Conservation (phyloP, 306 rosid species). For the Prunus mira region DNA sequence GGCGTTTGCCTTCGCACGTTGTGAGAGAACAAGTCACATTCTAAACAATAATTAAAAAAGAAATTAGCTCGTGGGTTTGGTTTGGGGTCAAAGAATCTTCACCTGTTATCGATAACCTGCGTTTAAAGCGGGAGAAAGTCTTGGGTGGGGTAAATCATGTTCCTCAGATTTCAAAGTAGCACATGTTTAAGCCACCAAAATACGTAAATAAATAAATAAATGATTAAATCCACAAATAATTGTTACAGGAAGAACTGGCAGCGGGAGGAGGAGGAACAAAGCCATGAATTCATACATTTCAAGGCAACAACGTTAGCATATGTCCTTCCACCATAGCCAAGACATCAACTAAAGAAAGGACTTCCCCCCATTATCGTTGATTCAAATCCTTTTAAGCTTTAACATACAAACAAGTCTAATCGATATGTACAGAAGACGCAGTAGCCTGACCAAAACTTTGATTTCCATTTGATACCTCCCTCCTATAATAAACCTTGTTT, state of each 20-base stretch:
- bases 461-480: conserved; percentile 8
- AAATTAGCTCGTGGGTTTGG: neutral
- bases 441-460: conserved; percentile 26
- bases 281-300: neutral
- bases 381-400: conserved; percentile 12
- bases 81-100: neutral
- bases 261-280: neutral
- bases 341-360: neutral
- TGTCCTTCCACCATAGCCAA: neutral
- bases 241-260: neutral
- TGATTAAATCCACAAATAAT: neutral
- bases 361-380: neutral
- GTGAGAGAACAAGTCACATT: neutral
- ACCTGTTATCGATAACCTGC: neutral
- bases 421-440: conserved; percentile 27
- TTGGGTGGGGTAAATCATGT: neutral
- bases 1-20: neutral
- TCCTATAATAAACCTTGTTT: conserved; percentile 51
- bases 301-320: neutral
- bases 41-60: neutral
- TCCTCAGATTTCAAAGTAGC: neutral
- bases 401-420: conserved; percentile 14
- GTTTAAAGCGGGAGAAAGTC: neutral
- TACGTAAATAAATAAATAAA: neutral
- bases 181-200: neutral